Percentiles rank a stretch among this genome's conserved stretches.
phyloP scores from a whole-genome alignment of 1,139 yeast genomes.

The Citeromyces siamensis region DNA sequence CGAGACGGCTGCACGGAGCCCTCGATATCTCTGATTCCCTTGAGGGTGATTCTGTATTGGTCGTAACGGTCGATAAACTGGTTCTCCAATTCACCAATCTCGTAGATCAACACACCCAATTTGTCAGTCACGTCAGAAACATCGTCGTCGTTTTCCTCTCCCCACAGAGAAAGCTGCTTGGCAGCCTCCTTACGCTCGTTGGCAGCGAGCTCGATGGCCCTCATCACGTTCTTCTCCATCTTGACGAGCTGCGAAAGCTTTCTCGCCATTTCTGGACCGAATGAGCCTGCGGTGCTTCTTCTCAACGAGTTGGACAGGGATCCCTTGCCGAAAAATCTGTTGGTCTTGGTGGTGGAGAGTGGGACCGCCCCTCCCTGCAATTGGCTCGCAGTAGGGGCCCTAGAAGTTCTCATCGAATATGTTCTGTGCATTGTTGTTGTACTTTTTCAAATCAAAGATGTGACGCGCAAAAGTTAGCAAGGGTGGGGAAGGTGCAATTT shows the following conservation, averaged over 20 bases:
- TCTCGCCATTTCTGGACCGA: slow-evolving; percentile 92
- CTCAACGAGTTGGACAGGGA: slow-evolving; percentile 76
- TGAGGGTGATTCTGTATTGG: slow-evolving; percentile 92
- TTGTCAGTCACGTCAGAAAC: slow-evolving; percentile 96
- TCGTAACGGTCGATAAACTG: slow-evolving; percentile 96
- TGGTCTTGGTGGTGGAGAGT: slow-evolving; percentile 69
- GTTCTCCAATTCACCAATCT: slow-evolving; percentile 96
- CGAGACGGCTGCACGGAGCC: slow-evolving; percentile 97
- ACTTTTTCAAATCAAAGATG: slow-evolving; percentile 1
- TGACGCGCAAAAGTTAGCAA: slow-evolving; percentile 1
- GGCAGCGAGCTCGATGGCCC: slow-evolving; percentile 87
- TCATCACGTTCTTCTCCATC: slow-evolving; percentile 94
- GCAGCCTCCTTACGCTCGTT: slow-evolving; percentile 96
- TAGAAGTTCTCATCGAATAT: slow-evolving; percentile 84
- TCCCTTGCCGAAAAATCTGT: slow-evolving; percentile 84
- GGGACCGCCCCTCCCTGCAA: slow-evolving; percentile 94
- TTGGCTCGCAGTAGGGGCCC: slow-evolving; percentile 97
- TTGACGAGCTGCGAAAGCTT: slow-evolving; percentile 84
- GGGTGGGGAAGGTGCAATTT: slow-evolving; percentile 2
- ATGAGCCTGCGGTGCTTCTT: slow-evolving; percentile 81
- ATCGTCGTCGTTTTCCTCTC: slow-evolving; percentile 96
- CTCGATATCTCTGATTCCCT: slow-evolving; percentile 92
- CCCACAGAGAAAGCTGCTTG: slow-evolving; percentile 93
- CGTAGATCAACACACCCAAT: slow-evolving; percentile 90
- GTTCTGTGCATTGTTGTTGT: slow-evolving; percentile 80